A percentile compares a stretch with the other conserved stretches of the same genome.
Evolutionary conservation across 148 eudicot genomes (phyloP).

Genomic region (Rhododendron kiyosumense): DNA sequence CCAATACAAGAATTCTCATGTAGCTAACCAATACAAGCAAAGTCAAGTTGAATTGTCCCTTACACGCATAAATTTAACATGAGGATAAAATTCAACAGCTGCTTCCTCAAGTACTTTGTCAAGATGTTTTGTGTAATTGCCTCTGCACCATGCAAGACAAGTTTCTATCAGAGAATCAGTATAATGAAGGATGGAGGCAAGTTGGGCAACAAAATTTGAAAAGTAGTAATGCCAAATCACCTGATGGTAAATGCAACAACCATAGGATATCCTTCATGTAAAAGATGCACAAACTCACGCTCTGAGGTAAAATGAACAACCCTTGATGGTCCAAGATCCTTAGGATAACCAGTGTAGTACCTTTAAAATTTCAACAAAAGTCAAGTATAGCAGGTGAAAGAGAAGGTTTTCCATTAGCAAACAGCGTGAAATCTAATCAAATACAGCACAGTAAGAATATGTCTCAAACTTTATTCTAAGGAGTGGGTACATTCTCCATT

Average conservation of each 20-base stretch:
- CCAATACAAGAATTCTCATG: not conserved
- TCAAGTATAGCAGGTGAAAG: not conserved
- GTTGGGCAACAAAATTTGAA: not conserved
- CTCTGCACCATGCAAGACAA: conserved; percentile 35
- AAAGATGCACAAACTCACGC: conserved; percentile 85
- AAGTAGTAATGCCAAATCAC: conserved; percentile 24
- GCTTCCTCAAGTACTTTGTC: conserved; percentile 90
- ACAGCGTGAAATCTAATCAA: not conserved
- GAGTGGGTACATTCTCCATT: not conserved
- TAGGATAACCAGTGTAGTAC: conserved; percentile 94
- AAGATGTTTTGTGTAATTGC: conserved; percentile 77
- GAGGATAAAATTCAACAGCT: conserved; percentile 82
- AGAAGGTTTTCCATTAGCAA: not conserved
- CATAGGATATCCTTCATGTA: conserved; percentile 85
- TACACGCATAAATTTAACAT: conserved; percentile 91
- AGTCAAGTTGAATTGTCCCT: conserved; percentile 2
- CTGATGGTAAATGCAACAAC: conserved; percentile 91
- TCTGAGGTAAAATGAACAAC: conserved; percentile 91
- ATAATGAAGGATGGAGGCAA: not conserved
- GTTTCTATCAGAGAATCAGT: not conserved
- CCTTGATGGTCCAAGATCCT: conserved; percentile 87
- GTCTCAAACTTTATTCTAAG: not conserved
- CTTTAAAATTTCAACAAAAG: conserved; percentile 28
- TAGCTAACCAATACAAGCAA: not conserved
- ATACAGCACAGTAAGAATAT: not conserved